Percentiles rank a stretch among this genome's conserved stretches.
These are phyloP conservation scores for Euphorbia celastroides DNA, from an alignment of 441 rosid genomes.

Conservation along the genomic window DNA sequence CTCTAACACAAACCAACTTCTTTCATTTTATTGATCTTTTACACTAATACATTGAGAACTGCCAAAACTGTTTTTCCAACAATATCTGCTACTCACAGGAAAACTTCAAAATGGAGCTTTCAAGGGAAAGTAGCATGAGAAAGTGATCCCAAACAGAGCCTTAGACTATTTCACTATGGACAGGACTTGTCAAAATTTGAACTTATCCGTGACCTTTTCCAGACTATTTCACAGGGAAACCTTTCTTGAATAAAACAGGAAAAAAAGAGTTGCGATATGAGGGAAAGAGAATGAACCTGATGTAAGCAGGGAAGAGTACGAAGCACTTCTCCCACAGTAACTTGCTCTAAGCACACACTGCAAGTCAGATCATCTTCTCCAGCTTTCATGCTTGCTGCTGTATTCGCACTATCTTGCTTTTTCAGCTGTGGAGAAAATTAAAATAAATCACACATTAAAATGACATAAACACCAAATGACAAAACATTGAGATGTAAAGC, in stretches of 20 bases:
- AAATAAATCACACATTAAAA: background rate
- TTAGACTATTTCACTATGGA: no score
- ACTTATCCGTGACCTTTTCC: no score
- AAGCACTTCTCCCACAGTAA: conserved; percentile 55
- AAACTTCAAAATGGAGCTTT: no score
- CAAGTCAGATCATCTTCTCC: conserved; percentile 78
- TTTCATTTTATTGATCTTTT: no score
- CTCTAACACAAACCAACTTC: background rate
- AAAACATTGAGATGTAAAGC: background rate
- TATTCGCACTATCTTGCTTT: conserved; percentile 40
- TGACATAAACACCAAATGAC: background rate
- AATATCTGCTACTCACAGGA: no score
- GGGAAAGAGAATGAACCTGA: conserved; percentile 40
- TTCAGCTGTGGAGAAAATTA: conserved; percentile 31
- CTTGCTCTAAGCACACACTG: conserved; percentile 91
- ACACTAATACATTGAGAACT: no score
- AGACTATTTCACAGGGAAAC: background rate
- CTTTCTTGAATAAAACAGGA: background rate
- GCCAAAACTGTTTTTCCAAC: no score
- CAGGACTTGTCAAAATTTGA: no score
- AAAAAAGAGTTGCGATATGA: background rate
- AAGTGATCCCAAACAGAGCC: no score
- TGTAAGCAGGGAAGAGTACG: conserved; percentile 84
- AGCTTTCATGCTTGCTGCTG: conserved; percentile 33
- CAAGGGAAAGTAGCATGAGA: no score